phyloP scores from a whole-genome alignment of 371 early-diverging fungal genomes.

The Homolaphlyctis polyrhiza region DNA sequence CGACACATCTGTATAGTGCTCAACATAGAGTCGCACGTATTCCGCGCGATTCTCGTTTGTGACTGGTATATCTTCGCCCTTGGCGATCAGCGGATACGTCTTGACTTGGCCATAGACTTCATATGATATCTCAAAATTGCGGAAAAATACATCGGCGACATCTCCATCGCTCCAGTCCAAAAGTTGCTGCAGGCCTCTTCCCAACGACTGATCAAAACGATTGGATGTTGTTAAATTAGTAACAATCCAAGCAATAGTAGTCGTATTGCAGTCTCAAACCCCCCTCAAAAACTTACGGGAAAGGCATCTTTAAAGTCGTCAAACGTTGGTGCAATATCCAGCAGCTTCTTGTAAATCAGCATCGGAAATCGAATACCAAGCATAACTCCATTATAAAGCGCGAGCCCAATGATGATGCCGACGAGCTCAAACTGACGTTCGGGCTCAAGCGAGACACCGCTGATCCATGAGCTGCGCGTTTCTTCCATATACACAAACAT shows the following conservation, averaged over 20 bases:
- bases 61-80: constrained; percentile 52
- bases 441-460: constrained; percentile 40
- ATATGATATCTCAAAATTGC: constrained; percentile 64
- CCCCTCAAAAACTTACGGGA: constrained; percentile 34
- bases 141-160: constrained; percentile 79
- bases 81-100: constrained; percentile 44
- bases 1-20: constrained; percentile 74
- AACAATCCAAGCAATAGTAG: no score
- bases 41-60: constrained; percentile 54
- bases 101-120: constrained; percentile 39
- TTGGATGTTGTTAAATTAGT: no score
- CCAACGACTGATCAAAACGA: constrained; percentile 62
- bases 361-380: constrained; percentile 54
- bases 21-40: constrained; percentile 74
- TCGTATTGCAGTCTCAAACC: no score
- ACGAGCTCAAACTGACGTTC: constrained; percentile 47
- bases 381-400: constrained; percentile 71
- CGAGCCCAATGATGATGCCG: constrained; percentile 71
- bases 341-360: constrained; percentile 56
- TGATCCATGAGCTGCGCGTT: constrained; percentile 46
- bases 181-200: constrained; percentile 76
- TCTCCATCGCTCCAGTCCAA: constrained; percentile 79
- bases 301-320: constrained; percentile 59
- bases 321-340: constrained; percentile 42
- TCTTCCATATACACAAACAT: constrained; percentile 53